A percentile compares a stretch with the other conserved stretches of the same genome.
These are phyloP conservation scores for Phytophthora palmivora DNA, from an alignment of 352 stramenopile genomes.

Conservation along the genomic window DNA sequence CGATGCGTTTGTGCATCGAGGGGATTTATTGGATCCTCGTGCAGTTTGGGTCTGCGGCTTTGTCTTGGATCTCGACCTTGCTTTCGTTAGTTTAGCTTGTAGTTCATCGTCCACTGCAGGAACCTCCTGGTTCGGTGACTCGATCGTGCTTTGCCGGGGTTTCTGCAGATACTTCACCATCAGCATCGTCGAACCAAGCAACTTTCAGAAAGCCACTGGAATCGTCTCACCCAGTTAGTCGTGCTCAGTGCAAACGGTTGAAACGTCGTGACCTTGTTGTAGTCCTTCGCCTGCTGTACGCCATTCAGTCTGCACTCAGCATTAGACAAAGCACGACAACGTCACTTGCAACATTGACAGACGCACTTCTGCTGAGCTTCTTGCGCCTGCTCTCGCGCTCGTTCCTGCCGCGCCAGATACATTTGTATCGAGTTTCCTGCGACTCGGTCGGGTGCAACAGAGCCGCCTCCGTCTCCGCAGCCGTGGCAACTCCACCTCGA, in stretches of 20 bases:
- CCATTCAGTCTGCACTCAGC: constrained; percentile 33
- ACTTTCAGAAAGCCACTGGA: neutral
- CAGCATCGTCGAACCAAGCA: neutral
- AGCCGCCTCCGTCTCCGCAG: constrained; percentile 16
- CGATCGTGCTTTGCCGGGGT: constrained; percentile 32
- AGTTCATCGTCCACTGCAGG: constrained; percentile 7
- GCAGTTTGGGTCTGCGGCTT: constrained; percentile 13
- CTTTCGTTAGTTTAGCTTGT: constrained; percentile 1
- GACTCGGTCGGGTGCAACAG: constrained; percentile 58
- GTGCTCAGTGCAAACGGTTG: constrained; percentile 70
- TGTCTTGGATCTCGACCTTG: constrained; percentile 14
- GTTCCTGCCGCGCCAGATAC: constrained; percentile 60
- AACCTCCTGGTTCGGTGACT: constrained; percentile 14
- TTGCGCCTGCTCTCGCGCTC: constrained; percentile 47
- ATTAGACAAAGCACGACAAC: neutral
- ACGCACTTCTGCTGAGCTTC: constrained; percentile 56
- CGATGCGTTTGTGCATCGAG: constrained; percentile 12
- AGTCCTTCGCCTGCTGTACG: constrained; percentile 56
- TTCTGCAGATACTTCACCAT: constrained; percentile 20
- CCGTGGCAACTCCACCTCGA: constrained; percentile 6
- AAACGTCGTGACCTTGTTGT: constrained; percentile 52
- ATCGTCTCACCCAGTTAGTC: constrained; percentile 52
- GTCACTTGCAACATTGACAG: neutral
- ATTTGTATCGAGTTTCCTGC: constrained; percentile 70
- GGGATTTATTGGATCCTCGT: constrained; percentile 16